These are phyloP conservation scores for Quercus aquifolioides DNA, from an alignment of 306 rosid species.

Conservation along the genomic window DNA sequence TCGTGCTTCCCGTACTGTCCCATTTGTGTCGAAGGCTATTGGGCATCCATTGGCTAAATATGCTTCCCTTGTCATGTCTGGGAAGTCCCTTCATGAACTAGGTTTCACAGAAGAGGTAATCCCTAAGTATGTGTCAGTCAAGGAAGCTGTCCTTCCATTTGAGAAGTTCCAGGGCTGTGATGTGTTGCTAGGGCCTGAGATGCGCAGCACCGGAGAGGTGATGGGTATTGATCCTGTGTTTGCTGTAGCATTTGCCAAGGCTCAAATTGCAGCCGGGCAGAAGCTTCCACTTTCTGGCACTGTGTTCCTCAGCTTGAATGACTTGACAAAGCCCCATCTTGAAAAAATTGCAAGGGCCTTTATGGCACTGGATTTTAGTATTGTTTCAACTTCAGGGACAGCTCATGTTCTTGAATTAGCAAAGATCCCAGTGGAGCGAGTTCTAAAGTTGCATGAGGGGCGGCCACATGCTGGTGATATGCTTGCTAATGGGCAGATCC, in stretches of 20 bases:
- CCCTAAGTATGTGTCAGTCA: conserved; percentile 82
- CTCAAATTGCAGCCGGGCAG: conserved; percentile 93
- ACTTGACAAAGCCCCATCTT: conserved; percentile 81
- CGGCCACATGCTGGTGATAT: conserved; percentile 94
- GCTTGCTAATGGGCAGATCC: conserved; percentile 92
- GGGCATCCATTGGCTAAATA: conserved; percentile 97
- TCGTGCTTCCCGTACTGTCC: conserved; percentile 90
- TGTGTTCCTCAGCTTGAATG: conserved; percentile 87
- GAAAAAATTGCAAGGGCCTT: conserved; percentile 75
- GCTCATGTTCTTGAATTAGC: conserved; percentile 64
- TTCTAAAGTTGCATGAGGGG: conserved; percentile 92
- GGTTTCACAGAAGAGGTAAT: conserved; percentile 78
- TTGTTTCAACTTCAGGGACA: conserved; percentile 90
- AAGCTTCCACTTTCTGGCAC: conserved; percentile 79
- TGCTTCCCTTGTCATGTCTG: conserved; percentile 97
- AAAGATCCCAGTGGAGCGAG: conserved; percentile 62
- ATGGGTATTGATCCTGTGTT: conserved; percentile 86
- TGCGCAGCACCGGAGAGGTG: conserved; percentile 99
- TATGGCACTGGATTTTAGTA: conserved; percentile 55
- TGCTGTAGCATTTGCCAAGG: conserved; percentile 91
- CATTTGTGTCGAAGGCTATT: conserved; percentile 95
- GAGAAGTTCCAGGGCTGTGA: conserved; percentile 93
- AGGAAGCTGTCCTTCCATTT: conserved; percentile 98
- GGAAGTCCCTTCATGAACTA: conserved; percentile 77
- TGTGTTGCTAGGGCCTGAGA: conserved; percentile 91